A percentile compares a stretch with the other conserved stretches of the same genome.
Evolutionary conservation across 129 eudicot species (phyloP).

Genomic region (Centella asiatica): DNA sequence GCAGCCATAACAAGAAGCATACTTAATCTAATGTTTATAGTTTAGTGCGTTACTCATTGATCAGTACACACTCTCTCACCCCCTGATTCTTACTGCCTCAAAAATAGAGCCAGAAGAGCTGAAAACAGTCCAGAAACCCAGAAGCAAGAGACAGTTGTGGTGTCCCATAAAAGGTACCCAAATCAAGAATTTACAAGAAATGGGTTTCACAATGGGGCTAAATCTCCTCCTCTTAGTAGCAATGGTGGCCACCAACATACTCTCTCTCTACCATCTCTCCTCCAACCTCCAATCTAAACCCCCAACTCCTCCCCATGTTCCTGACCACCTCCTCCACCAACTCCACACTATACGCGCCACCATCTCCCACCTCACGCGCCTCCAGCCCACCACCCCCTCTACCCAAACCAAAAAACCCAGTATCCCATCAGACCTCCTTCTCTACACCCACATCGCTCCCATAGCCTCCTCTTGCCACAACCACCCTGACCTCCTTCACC

Average conservation of each 20-base stretch:
- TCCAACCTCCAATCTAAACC: conserved; percentile 52
- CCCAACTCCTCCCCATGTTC: conserved; percentile 36
- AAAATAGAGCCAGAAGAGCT: conserved; percentile 3
- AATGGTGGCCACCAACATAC: conserved; percentile 90
- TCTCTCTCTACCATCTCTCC: conserved; percentile 96
- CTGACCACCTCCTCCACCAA: conserved; percentile 75
- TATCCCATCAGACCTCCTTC: conserved; percentile 81
- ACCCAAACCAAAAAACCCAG: conserved; percentile 14
- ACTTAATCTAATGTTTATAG: background rate
- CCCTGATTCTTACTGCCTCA: background rate
- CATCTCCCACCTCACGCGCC: conserved; percentile 95
- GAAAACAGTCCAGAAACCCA: background rate
- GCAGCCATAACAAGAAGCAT: too few relatives aligned
- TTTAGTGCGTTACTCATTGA: background rate
- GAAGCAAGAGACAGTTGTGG: background rate
- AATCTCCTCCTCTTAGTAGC: conserved; percentile 67
- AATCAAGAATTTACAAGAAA: conserved; percentile 7
- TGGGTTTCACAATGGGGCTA: conserved; percentile 83
- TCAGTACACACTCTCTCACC: conserved; percentile 1
- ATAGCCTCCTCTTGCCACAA: conserved; percentile 82
- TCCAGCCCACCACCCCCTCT: conserved; percentile 39
- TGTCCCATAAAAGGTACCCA: background rate
- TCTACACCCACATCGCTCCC: conserved; percentile 61
- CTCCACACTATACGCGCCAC: conserved; percentile 98
- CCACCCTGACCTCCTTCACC: conserved; percentile 76